phyloP scores from a whole-genome alignment of 2,329 filamentous ascomycete genomes.

The Hirsutella rhossiliensis region DNA sequence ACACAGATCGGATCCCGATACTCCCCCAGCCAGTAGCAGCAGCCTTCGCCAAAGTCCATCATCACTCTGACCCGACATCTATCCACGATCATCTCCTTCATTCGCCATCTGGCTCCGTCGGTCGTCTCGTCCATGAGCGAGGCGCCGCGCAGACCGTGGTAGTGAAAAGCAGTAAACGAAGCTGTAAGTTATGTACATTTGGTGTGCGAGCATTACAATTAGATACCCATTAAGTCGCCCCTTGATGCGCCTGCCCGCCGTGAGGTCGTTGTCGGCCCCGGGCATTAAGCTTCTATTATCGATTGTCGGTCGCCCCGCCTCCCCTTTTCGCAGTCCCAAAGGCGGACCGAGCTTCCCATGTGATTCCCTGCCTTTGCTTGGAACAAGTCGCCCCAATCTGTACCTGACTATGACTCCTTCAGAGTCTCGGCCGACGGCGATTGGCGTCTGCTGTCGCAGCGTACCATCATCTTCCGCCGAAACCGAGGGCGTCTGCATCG shows the following conservation, averaged over 20 bases:
- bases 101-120: too few species aligned
- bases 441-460: not conserved
- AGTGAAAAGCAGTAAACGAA: too few species aligned
- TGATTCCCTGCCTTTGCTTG: not conserved
- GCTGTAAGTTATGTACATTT: slow-evolving; percentile 1
- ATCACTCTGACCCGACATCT: too few species aligned
- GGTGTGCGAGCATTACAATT: slow-evolving; percentile 3
- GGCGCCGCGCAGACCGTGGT: too few species aligned
- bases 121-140: too few species aligned
- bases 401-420: not conserved
- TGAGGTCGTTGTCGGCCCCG: slow-evolving; percentile 1
- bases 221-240: slow-evolving; percentile 1
- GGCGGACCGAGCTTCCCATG: not conserved
- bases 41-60: too few species aligned
- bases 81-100: too few species aligned
- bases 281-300: slow-evolving; percentile 4
- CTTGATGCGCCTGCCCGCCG: not conserved
- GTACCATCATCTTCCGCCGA: too few species aligned
- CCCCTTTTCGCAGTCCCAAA: not conserved
- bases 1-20: too few species aligned
- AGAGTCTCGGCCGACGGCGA: not conserved
- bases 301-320: not conserved
- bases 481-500: not conserved
- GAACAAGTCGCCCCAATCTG: not conserved
- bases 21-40: too few species aligned